These are phyloP conservation scores for sorghum (Sorghum bicolor) DNA, from an alignment of 176 grass and related monocot species.

Conservation along the genomic window DNA sequence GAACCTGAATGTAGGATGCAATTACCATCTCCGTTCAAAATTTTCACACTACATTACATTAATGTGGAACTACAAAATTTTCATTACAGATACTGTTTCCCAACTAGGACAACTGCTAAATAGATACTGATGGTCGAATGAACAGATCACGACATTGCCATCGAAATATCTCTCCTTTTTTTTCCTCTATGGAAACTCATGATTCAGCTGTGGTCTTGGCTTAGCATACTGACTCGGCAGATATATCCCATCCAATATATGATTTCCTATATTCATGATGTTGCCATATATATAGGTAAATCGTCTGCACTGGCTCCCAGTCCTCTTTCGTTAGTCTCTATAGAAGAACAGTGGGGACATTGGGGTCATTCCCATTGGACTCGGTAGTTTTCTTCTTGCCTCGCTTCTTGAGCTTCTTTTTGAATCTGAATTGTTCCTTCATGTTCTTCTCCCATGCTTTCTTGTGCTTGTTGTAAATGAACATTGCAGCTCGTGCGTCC, in stretches of 20 bases:
- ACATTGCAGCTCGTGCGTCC: slow-evolving; percentile 87
- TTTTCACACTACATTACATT: neutral
- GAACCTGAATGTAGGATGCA: neutral
- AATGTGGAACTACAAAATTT: slow-evolving; percentile 22
- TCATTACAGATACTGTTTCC: slow-evolving; percentile 5
- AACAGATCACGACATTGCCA: neutral
- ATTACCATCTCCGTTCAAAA: too few species aligned
- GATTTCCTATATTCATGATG: too few species aligned
- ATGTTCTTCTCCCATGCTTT: slow-evolving; percentile 78
- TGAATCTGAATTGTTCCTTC: slow-evolving; percentile 59
- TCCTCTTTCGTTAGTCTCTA: slow-evolving; percentile 10
- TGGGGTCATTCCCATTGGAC: slow-evolving; percentile 24
- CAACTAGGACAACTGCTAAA: neutral
- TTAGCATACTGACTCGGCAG: neutral
- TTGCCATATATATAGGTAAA: neutral
- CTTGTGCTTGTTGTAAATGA: slow-evolving; percentile 86
- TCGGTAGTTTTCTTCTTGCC: slow-evolving; percentile 43
- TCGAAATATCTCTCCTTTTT: neutral
- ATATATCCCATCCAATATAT: too few species aligned
- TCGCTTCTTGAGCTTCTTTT: slow-evolving; percentile 50
- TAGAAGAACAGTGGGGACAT: slow-evolving; percentile 39
- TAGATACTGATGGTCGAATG: neutral
- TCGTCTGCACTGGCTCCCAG: neutral
- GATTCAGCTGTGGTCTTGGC: neutral
- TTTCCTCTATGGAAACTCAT: neutral